These are phyloP conservation scores for Citrus glauca DNA, from an alignment of 345 rosid genomes.

Conservation along the genomic window DNA sequence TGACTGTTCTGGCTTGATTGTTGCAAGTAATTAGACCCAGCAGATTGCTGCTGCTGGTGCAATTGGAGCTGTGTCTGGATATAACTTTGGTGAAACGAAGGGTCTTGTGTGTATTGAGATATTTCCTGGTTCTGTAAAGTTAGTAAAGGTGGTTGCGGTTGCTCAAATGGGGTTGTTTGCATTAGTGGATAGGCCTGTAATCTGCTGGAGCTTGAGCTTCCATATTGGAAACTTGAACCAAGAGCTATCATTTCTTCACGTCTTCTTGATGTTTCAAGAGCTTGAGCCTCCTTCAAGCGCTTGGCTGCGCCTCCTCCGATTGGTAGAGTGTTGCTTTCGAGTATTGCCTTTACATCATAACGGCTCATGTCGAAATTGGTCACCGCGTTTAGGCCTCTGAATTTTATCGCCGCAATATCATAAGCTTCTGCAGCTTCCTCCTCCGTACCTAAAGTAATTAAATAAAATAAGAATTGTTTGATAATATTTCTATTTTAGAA, in stretches of 20 bases:
- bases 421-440: slow-evolving; percentile 99
- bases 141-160: slow-evolving; percentile 55
- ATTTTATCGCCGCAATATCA: slow-evolving; percentile 96
- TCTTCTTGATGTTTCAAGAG: slow-evolving; percentile 75
- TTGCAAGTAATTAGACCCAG: slow-evolving; percentile 37
- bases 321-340: slow-evolving; percentile 89
- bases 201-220: slow-evolving; percentile 48
- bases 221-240: slow-evolving; percentile 63
- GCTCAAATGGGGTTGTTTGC: slow-evolving; percentile 51
- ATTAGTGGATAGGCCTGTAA: slow-evolving; percentile 59
- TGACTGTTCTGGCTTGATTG: slow-evolving; percentile 45
- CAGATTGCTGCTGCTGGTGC: slow-evolving; percentile 46
- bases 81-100: slow-evolving; percentile 56
- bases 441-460: slow-evolving; percentile 58
- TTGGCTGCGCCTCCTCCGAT: slow-evolving; percentile 99
- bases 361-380: slow-evolving; percentile 97
- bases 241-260: slow-evolving; percentile 87
- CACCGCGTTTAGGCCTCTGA: slow-evolving; percentile 85
- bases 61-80: slow-evolving; percentile 80
- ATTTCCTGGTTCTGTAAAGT: slow-evolving; percentile 72
- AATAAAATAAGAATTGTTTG: not conserved
- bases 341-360: slow-evolving; percentile 91
- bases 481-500: not conserved
- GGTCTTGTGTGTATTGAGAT: slow-evolving; percentile 55
- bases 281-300: slow-evolving; percentile 95